A percentile compares a stretch with the other conserved stretches of the same genome.
Evolutionary conservation across 1,284 basidiomycete genomes (phyloP).

Genomic region (Neonothopanus nambi): DNA sequence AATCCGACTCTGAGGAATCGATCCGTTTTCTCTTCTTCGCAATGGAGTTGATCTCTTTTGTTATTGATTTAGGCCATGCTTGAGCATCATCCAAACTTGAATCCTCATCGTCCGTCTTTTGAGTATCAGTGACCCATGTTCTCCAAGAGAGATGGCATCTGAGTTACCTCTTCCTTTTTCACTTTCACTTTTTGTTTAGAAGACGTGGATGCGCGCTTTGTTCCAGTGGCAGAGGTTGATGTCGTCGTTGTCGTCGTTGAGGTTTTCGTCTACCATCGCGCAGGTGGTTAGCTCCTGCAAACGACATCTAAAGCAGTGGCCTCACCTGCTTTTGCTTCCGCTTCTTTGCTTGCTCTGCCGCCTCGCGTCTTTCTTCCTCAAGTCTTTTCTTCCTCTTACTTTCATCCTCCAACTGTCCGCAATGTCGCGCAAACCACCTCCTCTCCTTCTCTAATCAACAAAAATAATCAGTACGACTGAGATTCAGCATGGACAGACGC

Average conservation of each 20-base stretch:
- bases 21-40: not conserved
- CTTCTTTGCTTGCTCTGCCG: slow-evolving; percentile 1
- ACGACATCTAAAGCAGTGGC: not conserved
- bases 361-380: not conserved
- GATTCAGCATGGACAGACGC: not conserved
- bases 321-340: not conserved
- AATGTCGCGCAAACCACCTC: not conserved
- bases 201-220: not conserved
- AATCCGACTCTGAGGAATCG: not conserved
- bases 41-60: no score
- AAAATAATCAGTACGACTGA: not conserved
- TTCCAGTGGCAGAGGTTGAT: no score
- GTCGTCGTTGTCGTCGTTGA: not conserved
- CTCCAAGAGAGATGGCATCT: not conserved
- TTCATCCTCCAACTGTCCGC: not conserved
- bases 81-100: not conserved
- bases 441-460: slow-evolving; percentile 6
- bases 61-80: no score
- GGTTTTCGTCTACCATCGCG: not conserved
- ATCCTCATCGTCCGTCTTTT: not conserved
- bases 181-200: not conserved
- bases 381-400: not conserved
- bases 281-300: not conserved
- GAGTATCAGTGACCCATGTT: not conserved
- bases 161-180: not conserved